phyloP scores from a whole-genome alignment of 2,329 filamentous ascomycete species.

The Aureobasidium lini region DNA sequence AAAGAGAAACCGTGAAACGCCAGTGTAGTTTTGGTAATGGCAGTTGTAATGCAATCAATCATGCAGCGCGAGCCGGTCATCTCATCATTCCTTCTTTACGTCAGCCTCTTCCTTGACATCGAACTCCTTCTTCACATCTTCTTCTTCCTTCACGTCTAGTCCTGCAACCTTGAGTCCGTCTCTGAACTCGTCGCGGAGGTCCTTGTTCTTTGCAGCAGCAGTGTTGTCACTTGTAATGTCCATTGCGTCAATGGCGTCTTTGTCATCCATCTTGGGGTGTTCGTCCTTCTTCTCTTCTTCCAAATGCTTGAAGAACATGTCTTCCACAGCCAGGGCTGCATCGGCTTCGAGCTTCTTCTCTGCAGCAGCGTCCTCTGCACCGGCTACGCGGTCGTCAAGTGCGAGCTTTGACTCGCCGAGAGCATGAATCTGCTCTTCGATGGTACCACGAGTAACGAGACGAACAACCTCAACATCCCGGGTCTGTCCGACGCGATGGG shows the following conservation, averaged over 20 bases:
- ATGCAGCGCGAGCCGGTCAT: neutral
- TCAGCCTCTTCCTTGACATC: neutral
- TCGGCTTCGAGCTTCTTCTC: slow-evolving; percentile 40
- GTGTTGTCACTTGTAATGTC: neutral
- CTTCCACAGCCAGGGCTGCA: slow-evolving; percentile 29
- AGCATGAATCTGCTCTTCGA: slow-evolving; percentile 89
- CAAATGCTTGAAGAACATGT: slow-evolving; percentile 29
- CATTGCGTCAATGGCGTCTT: slow-evolving; percentile 11
- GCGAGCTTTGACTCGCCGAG: slow-evolving; percentile 89
- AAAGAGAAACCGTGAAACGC: too few species aligned
- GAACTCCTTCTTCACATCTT: neutral
- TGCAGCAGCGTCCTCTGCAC: slow-evolving; percentile 33
- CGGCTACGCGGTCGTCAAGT: slow-evolving; percentile 68
- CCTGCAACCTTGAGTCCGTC: slow-evolving; percentile 35
- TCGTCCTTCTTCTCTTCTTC: slow-evolving; percentile 10
- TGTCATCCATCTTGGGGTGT: slow-evolving; percentile 12
- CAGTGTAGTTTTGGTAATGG: neutral
- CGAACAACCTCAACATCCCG: slow-evolving; percentile 84
- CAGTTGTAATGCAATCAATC: neutral
- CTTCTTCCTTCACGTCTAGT: slow-evolving; percentile 25
- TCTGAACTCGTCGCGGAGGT: slow-evolving; percentile 36
- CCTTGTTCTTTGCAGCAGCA: slow-evolving; percentile 16
- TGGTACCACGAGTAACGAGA: slow-evolving; percentile 70
- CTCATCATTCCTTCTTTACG: neutral
- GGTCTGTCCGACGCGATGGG: slow-evolving; percentile 88